These are phyloP conservation scores for Globisporangium uncinulatum DNA, from an alignment of 352 stramenopile genomes.

Conservation along the genomic window DNA sequence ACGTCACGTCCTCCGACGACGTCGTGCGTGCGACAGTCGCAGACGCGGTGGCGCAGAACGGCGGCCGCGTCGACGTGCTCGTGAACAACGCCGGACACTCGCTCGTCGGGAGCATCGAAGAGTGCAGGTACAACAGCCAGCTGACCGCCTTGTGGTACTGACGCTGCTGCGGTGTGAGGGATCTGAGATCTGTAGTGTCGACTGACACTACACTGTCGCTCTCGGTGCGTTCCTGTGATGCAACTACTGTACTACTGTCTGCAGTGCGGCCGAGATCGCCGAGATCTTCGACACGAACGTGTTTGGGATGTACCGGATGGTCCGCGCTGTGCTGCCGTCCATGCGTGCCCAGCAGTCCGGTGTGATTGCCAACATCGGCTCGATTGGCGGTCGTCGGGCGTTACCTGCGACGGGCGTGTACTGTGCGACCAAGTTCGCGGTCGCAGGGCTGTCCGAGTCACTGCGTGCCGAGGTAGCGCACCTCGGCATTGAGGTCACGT, in stretches of 20 bases:
- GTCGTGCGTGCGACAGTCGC: constrained; percentile 20
- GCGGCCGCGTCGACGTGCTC: constrained; percentile 43
- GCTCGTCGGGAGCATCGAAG: constrained; percentile 36
- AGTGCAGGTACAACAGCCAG: constrained; percentile 17
- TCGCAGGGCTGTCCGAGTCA: constrained; percentile 20
- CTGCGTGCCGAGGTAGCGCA: constrained; percentile 19
- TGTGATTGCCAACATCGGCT: constrained; percentile 27
- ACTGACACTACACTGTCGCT: too few species aligned
- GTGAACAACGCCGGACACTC: constrained; percentile 47
- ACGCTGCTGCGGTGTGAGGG: too few species aligned
- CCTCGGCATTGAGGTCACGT: constrained; percentile 31
- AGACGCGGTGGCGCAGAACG: constrained; percentile 20
- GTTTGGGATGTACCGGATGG: constrained; percentile 18
- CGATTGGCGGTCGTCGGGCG: constrained; percentile 13
- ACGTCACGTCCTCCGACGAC: constrained; percentile 34
- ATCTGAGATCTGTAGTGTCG: too few species aligned
- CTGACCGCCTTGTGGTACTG: too few species aligned
- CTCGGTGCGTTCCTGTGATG: too few species aligned
- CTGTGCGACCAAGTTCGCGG: constrained; percentile 20
- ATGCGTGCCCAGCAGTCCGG: constrained; percentile 22
- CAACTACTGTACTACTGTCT: not conserved
- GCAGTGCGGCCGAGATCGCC: constrained; percentile 14
- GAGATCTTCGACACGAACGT: constrained; percentile 28
- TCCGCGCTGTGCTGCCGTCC: constrained; percentile 22
- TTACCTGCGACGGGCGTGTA: constrained; percentile 19